phyloP scores from a whole-genome alignment of 495 filamentous ascomycete genomes.

The Penicillium mononematosum region DNA sequence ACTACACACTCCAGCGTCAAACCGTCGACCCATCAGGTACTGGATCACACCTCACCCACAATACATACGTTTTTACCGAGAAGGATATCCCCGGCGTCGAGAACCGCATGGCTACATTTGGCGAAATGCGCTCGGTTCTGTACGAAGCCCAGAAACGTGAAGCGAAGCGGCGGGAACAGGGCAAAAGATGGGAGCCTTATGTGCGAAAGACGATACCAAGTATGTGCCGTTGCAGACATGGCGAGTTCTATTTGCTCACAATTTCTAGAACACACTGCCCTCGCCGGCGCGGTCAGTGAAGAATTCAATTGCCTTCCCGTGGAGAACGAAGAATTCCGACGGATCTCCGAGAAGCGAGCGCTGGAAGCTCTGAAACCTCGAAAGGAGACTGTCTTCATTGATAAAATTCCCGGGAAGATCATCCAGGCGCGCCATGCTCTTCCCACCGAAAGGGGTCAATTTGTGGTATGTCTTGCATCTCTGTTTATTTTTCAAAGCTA shows the following conservation, averaged over 20 bases:
- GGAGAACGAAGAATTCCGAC: conserved; percentile 68
- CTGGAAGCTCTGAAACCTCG: conserved; percentile 64
- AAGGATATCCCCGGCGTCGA: conserved; percentile 35
- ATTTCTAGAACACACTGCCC: conserved; percentile 69
- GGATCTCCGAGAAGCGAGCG: conserved; percentile 58
- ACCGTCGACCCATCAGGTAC: conserved; percentile 37
- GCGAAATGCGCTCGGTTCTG: conserved; percentile 45
- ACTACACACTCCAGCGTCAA: conserved; percentile 74
- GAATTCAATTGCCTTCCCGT: conserved; percentile 77
- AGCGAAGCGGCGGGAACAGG: conserved; percentile 49
- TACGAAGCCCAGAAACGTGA: conserved; percentile 51
- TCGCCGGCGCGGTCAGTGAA: conserved; percentile 69
- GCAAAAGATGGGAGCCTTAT: conserved; percentile 65
- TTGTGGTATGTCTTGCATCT: conserved; percentile 39
- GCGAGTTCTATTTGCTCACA: conserved; percentile 21
- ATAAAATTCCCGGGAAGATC: conserved; percentile 40
- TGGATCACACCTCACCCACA: conserved; percentile 53
- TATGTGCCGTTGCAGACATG: conserved; percentile 34
- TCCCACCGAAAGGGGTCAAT: conserved; percentile 37
- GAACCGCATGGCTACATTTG: conserved; percentile 45
- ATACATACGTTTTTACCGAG: conserved; percentile 65
- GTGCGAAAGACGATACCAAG: conserved; percentile 80
- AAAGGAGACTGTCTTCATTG: conserved; percentile 46
- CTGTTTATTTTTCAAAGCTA: background rate
- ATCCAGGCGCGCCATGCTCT: conserved; percentile 39